These are phyloP conservation scores for Hypoxylon lenormandii DNA, from an alignment of 495 filamentous ascomycete genomes.

Conservation along the genomic window DNA sequence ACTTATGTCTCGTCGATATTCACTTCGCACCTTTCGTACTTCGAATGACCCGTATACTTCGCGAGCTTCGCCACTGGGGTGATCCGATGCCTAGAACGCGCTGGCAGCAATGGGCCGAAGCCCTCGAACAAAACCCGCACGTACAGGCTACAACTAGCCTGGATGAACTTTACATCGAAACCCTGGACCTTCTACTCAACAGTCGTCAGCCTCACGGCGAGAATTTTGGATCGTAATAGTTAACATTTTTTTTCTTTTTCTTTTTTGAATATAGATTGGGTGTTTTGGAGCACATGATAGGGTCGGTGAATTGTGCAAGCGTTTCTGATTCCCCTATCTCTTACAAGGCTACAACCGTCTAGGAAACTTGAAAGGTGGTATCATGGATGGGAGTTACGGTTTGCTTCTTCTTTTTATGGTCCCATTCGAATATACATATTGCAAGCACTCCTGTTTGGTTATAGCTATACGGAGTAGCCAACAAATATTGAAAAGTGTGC, in stretches of 20 bases:
- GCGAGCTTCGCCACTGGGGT: constrained; percentile 83
- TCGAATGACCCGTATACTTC: constrained; percentile 77
- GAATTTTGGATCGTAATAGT: constrained; percentile 23
- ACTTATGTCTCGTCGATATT: constrained; percentile 83
- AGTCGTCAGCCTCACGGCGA: constrained; percentile 42
- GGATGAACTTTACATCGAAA: constrained; percentile 79
- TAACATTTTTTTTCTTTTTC: not conserved
- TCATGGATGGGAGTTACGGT: constrained; percentile 22
- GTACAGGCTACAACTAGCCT: constrained; percentile 81
- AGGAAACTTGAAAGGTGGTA: not conserved
- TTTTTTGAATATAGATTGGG: constrained; percentile 64
- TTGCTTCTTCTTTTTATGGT: not conserved
- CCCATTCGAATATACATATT: constrained; percentile 20
- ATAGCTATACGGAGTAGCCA: not conserved
- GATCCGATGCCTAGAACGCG: constrained; percentile 75
- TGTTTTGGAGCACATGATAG: constrained; percentile 37
- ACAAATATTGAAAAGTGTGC: not conserved
- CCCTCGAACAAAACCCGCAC: constrained; percentile 78
- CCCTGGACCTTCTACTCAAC: constrained; percentile 70
- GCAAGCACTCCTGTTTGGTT: not conserved
- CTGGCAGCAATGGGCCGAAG: constrained; percentile 82
- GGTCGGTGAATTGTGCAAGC: constrained; percentile 26
- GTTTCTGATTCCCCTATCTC: constrained; percentile 25
- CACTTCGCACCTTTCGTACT: constrained; percentile 90
- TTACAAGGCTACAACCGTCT: constrained; percentile 32